Base-by-base conservation (phyloP, 148 eudicot species). In the Fagopyrum homotropicum region DNA sequence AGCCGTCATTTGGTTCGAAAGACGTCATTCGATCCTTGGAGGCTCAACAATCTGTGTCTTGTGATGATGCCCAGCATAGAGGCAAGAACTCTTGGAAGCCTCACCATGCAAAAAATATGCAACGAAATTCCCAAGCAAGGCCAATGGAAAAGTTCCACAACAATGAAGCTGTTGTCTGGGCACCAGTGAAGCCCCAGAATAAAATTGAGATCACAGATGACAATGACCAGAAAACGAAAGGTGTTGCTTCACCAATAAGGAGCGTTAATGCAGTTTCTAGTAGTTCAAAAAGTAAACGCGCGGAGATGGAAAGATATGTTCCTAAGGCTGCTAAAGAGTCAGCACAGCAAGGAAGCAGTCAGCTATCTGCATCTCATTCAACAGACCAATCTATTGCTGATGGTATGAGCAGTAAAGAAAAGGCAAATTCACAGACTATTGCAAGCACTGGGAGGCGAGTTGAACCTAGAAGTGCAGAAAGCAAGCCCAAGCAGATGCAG, bases 301-400 rank as follows among this genome's bases (percentile, higher is more conserved):
- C 97, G 6, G 97, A 95, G 84, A 90, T 95, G 87, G 99, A 92
- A 82, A 86, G 99, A 77, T 95, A 92, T 77, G 89, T 92, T 63
- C 96, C 99, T 9, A 92, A 95, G 83, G 93, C 90, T 17, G 98
- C 85, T 50, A 90, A 90, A 84, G 97, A 94, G 77, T 83, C 88
- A 56, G 89, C 91, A 49, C 97, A 90, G 84, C 97, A 87, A 77
- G 95, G 84, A 72, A 86, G 78, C 60, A 48, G 73, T 54, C 88
- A 82, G 78, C 85, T 78, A 63, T 69, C 83, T n/a, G 30, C 64
- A n/a, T 77, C 82, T 72, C 70, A 81, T 72, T 81, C 81, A 17
- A 49, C 40, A 48, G 80, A 81, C 80, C 80, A 75, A 54, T 72
- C 78, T 30, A 45, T 78, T 70, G 69, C 75, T 72, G 85, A 81